Percentiles rank a stretch among this genome's conserved stretches.
phyloP scores from a whole-genome alignment of 768 basidiomycete genomes.

The Lyophyllum semitale region DNA sequence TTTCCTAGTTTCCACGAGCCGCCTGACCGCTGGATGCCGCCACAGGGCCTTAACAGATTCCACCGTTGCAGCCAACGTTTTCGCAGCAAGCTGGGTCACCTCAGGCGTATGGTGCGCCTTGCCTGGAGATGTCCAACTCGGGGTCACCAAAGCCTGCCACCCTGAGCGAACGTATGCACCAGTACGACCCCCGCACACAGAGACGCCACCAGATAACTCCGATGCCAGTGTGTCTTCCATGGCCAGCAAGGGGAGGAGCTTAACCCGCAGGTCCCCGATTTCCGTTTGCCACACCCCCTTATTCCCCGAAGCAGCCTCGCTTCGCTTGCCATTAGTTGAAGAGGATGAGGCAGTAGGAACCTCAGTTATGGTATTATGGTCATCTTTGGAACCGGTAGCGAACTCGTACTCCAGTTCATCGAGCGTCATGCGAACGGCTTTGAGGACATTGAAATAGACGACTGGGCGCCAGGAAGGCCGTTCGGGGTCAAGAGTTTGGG shows the following conservation, averaged over 20 bases:
- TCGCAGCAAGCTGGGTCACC: conserved; percentile 55
- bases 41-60: conserved; percentile 66
- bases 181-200: conserved; percentile 57
- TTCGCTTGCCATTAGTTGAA: too few relatives aligned
- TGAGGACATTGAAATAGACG: conserved; percentile 84
- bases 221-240: conserved; percentile 69
- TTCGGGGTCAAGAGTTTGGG: conserved; percentile 67
- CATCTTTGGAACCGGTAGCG: conserved; percentile 20
- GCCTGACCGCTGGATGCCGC: conserved; percentile 66
- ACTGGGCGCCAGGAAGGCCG: conserved; percentile 78
- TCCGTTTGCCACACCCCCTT: conserved; percentile 28
- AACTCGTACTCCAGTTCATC: conserved; percentile 69
- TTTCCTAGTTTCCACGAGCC: conserved; percentile 56
- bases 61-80: conserved; percentile 49
- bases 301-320: not conserved
- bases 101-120: conserved; percentile 32
- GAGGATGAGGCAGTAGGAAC: conserved; percentile 19
- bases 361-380: conserved; percentile 18
- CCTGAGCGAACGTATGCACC: conserved; percentile 72
- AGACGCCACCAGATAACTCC: conserved; percentile 67
- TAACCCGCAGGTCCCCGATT: conserved; percentile 52
- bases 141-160: conserved; percentile 64
- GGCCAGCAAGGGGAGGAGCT: conserved; percentile 63
- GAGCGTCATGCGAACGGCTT: conserved; percentile 73
- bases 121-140: conserved; percentile 38